Evolutionary conservation across 768 basidiomycete genomes (phyloP).

Genomic region (Calocera viscosa): DNA sequence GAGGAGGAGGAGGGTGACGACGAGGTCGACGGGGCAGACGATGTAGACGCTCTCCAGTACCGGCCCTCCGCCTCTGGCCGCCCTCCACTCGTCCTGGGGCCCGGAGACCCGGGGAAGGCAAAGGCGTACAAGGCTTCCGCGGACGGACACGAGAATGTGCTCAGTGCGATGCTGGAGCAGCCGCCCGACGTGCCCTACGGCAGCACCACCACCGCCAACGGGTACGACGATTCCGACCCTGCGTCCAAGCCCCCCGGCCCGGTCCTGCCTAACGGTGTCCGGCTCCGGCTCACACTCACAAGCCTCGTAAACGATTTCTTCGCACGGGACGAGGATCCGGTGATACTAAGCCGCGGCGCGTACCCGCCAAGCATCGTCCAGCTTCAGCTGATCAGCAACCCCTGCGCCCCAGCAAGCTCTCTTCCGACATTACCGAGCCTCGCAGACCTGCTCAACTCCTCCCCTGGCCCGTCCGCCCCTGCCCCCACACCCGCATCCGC

Average conservation of each 20-base stretch:
- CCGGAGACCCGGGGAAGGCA: constrained; percentile 27
- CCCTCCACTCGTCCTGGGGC: not conserved
- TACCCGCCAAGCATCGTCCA: constrained; percentile 1
- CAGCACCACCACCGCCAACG: not conserved
- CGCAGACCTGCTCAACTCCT: constrained; percentile 1
- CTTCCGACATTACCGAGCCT: not conserved
- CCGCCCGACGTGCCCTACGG: constrained; percentile 34
- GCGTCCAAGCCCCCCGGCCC: constrained; percentile 22
- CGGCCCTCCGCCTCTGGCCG: not conserved
- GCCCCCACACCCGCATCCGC: not conserved
- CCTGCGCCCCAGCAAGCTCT: not conserved
- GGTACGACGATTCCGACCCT: not conserved
- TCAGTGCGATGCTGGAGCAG: constrained; percentile 67
- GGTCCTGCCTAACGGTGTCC: constrained; percentile 60
- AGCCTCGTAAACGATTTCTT: constrained; percentile 75
- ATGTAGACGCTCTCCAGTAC: constrained; percentile 27
- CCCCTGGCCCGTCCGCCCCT: not conserved
- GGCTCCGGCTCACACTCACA: constrained; percentile 59
- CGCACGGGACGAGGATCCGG: constrained; percentile 12
- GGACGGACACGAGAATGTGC: constrained; percentile 71
- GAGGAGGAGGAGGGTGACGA: constrained; percentile 71
- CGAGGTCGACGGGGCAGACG: constrained; percentile 51
- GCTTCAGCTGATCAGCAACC: constrained; percentile 5
- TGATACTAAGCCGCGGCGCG: not conserved
- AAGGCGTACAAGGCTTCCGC: constrained; percentile 55